Evolutionary conservation across 2,329 filamentous ascomycete genomes (phyloP), one percentile per base, ranked within the genome.

Genomic region (Ascomycota sp.): DNA sequence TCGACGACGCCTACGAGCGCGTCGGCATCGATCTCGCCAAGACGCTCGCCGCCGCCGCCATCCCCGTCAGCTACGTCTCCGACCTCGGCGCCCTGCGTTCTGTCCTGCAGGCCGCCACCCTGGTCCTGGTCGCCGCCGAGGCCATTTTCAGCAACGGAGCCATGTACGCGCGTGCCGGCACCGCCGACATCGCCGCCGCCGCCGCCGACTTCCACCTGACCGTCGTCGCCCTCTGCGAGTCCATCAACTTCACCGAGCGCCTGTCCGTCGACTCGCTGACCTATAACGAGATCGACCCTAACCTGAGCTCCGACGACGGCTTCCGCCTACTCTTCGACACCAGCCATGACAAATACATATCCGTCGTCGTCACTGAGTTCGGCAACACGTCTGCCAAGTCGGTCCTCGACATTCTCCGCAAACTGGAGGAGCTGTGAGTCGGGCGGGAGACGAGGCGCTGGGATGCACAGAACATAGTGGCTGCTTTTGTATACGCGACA

Each of bases 81-180:
- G 73, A 68, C 43, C 53, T 91, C 29, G 76, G 80, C 38, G 82
- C 75, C 10, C 62, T 92, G 36, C 72, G 72, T 33, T 72, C 79
- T 42, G 74, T 77, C 31, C 68, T 92, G 34, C 69, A 72, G 40
- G 49, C 54, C 30, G 56, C 63, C 2, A 78, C 74, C 6, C 73
- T 89, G 8, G 68, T 95, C 34, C 62, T 98, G 3, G 80, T 95
- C 1, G 84, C 83, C 9, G 83, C 84, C 5, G 84, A 93, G 50
- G 80, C 82, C 29, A 89, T 98, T 72, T 89, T 92, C 58, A 84
- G 80, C 43, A 95, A 95, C 53, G 89, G 89, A 7, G 70, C 80
- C 27, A 66, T 98, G 44, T 92, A 91, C 54, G 86, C 79, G 5
- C 72, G 83, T 13, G 72, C 82, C 8, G 89, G 89, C 39, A 92